A percentile compares a stretch with the other conserved stretches of the same genome.
Conservation (phyloP, 1,284 basidiomycete species). For the Cutaneotrichosporon arboriforme region DNA sequence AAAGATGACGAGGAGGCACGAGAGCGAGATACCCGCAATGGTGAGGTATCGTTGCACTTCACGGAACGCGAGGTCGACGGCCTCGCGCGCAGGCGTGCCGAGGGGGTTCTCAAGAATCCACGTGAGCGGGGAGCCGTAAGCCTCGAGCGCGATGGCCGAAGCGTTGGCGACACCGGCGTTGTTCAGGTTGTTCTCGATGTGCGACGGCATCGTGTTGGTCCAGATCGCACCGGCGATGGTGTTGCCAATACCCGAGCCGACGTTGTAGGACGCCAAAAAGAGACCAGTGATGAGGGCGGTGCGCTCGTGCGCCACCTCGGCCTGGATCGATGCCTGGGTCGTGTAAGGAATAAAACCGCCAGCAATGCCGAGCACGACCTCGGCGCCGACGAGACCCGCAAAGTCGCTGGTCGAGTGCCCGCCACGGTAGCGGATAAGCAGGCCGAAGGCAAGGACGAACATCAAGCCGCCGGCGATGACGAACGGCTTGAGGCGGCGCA, state of each 20-base stretch:
- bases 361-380: slow-evolving; percentile 49
- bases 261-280: slow-evolving; percentile 43
- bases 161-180: slow-evolving; percentile 29
- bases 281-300: slow-evolving; percentile 46
- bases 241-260: slow-evolving; percentile 47
- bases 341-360: slow-evolving; percentile 48
- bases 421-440: slow-evolving; percentile 49
- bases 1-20: slow-evolving; percentile 24
- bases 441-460: slow-evolving; percentile 43
- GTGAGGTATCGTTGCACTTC: slow-evolving; percentile 38
- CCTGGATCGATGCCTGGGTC: slow-evolving; percentile 46
- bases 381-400: slow-evolving; percentile 44
- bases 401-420: slow-evolving; percentile 26
- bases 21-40: slow-evolving; percentile 40
- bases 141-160: slow-evolving; percentile 28
- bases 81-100: slow-evolving; percentile 41
- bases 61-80: slow-evolving; percentile 33
- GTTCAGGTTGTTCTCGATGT: slow-evolving; percentile 16
- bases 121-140: slow-evolving; percentile 40
- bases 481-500: slow-evolving; percentile 47
- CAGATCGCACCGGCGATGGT: slow-evolving; percentile 49
- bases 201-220: slow-evolving; percentile 23
- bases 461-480: slow-evolving; percentile 37
- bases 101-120: slow-evolving; percentile 35
- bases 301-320: slow-evolving; percentile 46